These are phyloP conservation scores for Xylaria sp. DNA, from an alignment of 2,329 filamentous ascomycete species.

Conservation along the genomic window DNA sequence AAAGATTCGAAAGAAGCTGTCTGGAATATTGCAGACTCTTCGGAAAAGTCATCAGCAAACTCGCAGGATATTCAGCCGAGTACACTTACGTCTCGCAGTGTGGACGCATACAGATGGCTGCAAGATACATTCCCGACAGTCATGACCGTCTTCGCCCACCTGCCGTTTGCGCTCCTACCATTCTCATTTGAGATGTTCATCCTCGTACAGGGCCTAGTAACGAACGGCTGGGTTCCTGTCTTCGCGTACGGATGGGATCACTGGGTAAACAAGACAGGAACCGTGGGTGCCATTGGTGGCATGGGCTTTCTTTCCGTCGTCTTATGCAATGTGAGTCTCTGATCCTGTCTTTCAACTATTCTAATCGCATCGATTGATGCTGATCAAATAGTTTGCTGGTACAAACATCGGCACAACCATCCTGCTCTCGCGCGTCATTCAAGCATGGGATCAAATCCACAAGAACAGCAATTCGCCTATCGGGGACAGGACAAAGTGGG, in stretches of 20 bases:
- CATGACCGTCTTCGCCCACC: conserved; percentile 57
- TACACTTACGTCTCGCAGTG: conserved; percentile 49
- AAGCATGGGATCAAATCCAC: conserved; percentile 62
- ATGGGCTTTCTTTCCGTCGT: conserved; percentile 70
- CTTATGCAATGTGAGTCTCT: conserved; percentile 60
- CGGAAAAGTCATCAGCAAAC: background rate
- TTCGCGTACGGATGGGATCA: conserved; percentile 70
- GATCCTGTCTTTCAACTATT: background rate
- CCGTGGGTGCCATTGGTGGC: conserved; percentile 61
- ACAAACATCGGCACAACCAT: conserved; percentile 75
- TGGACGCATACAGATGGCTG: conserved; percentile 48
- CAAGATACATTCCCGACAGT: conserved; percentile 68
- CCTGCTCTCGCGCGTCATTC: conserved; percentile 63
- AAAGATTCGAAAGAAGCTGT: background rate
- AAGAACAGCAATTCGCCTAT: conserved; percentile 42
- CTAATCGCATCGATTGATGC: background rate
- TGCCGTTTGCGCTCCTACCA: conserved; percentile 63
- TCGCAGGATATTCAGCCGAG: conserved; percentile 18
- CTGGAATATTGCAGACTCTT: background rate
- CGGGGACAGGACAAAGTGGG: conserved; percentile 64
- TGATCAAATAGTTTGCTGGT: conserved; percentile 57
- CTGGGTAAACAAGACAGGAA: conserved; percentile 65
- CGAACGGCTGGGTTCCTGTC: conserved; percentile 68
- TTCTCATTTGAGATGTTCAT: conserved; percentile 73
- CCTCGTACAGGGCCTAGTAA: conserved; percentile 65